A percentile compares a stretch with the other conserved stretches of the same genome.
Evolutionary conservation across 805 yeast species (phyloP).

Genomic region (Komagataella kurtzmanii): DNA sequence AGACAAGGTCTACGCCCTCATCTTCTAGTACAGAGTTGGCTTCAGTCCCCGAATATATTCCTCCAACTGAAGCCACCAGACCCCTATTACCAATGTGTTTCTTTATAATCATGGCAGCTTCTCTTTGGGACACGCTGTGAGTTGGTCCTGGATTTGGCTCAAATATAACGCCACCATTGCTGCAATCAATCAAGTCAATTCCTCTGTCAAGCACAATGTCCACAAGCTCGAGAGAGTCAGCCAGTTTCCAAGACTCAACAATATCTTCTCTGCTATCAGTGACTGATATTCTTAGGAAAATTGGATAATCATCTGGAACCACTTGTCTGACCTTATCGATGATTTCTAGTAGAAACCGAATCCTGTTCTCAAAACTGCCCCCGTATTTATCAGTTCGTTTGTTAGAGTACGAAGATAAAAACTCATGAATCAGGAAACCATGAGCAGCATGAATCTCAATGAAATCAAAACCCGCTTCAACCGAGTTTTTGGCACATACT

Average conservation of each 20-base stretch:
- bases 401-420: conserved; percentile 32
- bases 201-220: conserved; percentile 26
- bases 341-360: conserved; percentile 32
- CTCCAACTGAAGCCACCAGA: conserved; percentile 34
- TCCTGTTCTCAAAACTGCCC: conserved; percentile 46
- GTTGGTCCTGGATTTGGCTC: conserved; percentile 15
- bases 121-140: conserved; percentile 22
- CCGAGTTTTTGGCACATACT: conserved; percentile 33
- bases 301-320: conserved; percentile 27
- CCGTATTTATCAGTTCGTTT: conserved; percentile 51
- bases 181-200: conserved; percentile 38
- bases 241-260: conserved; percentile 27
- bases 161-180: conserved; percentile 35
- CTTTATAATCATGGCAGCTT: conserved; percentile 27
- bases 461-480: conserved; percentile 44
- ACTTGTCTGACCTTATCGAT: conserved; percentile 26
- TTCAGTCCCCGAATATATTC: conserved; percentile 18
- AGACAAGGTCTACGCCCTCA: conserved; percentile 31
- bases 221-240: conserved; percentile 28
- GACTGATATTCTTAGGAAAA: conserved; percentile 34
- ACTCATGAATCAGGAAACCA: conserved; percentile 40
- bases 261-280: conserved; percentile 22
- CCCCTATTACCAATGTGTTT: conserved; percentile 27
- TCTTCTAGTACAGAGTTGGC: conserved; percentile 27
- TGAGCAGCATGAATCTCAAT: conserved; percentile 57